phyloP scores from a whole-genome alignment of 140 eudicot genomes.

The Anethum foeniculum region DNA sequence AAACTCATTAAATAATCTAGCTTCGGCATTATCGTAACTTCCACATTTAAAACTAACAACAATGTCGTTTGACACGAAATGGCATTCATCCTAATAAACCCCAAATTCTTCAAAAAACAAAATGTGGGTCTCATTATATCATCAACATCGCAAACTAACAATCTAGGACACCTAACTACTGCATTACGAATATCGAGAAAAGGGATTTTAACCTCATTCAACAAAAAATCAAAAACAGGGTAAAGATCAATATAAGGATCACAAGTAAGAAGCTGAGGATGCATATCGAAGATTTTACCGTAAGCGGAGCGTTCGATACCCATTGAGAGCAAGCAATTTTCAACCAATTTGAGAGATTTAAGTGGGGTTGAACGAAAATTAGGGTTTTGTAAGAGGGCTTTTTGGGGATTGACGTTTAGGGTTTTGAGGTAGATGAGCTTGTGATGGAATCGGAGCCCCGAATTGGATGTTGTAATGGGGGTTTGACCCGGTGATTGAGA shows the following conservation, averaged over 20 bases:
- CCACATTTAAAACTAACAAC: conserved; percentile 62
- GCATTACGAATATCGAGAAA: conserved; percentile 42
- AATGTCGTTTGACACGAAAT: conserved; percentile 50
- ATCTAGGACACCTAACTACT: conserved; percentile 60
- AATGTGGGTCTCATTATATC: conserved; percentile 59
- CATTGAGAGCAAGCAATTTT: conserved; percentile 52
- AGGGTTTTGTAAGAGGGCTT: conserved; percentile 77
- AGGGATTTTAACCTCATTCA: conserved; percentile 49
- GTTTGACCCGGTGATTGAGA: conserved; percentile 15
- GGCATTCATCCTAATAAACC: conserved; percentile 43
- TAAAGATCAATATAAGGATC: conserved; percentile 62
- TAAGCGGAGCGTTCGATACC: conserved; percentile 55
- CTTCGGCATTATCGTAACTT: conserved; percentile 45
- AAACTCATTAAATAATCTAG: conserved; percentile 54
- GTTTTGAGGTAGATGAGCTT: conserved; percentile 55
- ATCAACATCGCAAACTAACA: conserved; percentile 53
- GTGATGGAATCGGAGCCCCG: conserved; percentile 68
- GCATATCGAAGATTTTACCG: conserved; percentile 74
- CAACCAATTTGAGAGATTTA: conserved; percentile 49
- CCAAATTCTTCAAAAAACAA: conserved; percentile 41
- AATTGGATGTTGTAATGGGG: conserved; percentile 32
- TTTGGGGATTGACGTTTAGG: conserved; percentile 54
- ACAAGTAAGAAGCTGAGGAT: conserved; percentile 61
- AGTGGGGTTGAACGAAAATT: conserved; percentile 69
- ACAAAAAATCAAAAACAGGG: conserved; percentile 64